Percentiles rank a stretch among this genome's conserved stretches.
phyloP scores from a whole-genome alignment of 495 filamentous ascomycete genomes.

The Tuber calosporum region DNA sequence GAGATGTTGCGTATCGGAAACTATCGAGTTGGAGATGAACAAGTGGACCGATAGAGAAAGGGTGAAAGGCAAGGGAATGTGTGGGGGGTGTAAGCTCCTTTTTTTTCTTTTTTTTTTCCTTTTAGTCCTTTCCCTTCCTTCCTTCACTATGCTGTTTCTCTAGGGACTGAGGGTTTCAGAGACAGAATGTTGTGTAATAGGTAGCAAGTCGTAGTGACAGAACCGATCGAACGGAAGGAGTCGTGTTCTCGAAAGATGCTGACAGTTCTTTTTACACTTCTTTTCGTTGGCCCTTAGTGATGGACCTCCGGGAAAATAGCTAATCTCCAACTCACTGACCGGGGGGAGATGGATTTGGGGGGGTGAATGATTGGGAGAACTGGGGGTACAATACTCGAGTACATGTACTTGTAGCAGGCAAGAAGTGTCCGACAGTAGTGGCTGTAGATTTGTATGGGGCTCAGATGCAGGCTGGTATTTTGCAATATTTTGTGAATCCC shows the following conservation, averaged over 20 bases:
- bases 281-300: not conserved
- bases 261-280: slow-evolving; percentile 2
- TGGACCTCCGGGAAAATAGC: not conserved
- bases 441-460: no score
- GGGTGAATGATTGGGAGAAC: not conserved
- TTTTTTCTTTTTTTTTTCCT: slow-evolving; percentile 20
- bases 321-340: not conserved
- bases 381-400: not conserved
- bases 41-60: slow-evolving; percentile 29
- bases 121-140: slow-evolving; percentile 18
- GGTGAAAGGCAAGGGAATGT: slow-evolving; percentile 9
- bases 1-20: slow-evolving; percentile 16
- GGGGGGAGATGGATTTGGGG: not conserved
- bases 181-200: not conserved
- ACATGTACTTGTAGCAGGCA: no score
- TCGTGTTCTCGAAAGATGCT: not conserved
- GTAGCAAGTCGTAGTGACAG: not conserved
- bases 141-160: not conserved
- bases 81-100: slow-evolving; percentile 14
- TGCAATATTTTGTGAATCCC: no score
- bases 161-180: not conserved
- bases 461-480: no score
- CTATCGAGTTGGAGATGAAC: slow-evolving; percentile 36
- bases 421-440: no score
- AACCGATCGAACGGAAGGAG: not conserved